Conservation (phyloP, 441 rosid species). For the Pelargonium myrrhifolium region DNA sequence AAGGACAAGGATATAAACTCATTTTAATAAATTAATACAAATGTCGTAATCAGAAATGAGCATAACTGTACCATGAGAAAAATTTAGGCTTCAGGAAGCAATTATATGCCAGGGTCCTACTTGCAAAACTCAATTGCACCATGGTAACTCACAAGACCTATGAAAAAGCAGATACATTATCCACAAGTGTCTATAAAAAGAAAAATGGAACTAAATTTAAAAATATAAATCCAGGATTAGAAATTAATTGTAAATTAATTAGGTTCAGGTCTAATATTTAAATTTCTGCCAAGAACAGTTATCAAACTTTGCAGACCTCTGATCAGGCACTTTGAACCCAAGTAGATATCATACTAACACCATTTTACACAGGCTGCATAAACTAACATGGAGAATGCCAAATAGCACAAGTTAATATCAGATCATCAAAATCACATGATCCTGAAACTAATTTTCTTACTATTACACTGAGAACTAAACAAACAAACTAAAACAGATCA, state of each 20-base stretch:
- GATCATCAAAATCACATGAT: too few species aligned
- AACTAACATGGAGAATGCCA: not conserved
- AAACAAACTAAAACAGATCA: too few species aligned
- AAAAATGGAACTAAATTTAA: not conserved
- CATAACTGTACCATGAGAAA: not conserved
- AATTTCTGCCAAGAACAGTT: not conserved
- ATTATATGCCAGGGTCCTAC: not conserved
- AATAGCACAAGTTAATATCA: not conserved
- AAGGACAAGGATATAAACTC: too few species aligned
- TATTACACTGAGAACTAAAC: too few species aligned
- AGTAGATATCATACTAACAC: not conserved
- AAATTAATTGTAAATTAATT: not conserved
- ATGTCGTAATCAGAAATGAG: not conserved
- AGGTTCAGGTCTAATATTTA: not conserved
- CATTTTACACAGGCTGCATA: not conserved
- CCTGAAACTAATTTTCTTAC: too few species aligned
- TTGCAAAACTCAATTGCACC: not conserved
- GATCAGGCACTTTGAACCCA: slow-evolving; percentile 69
- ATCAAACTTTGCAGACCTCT: slow-evolving; percentile 42
- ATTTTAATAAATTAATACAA: not conserved
- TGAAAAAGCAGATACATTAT: not conserved
- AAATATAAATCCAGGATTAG: not conserved
- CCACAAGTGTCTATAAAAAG: not conserved
- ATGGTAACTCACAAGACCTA: not conserved
- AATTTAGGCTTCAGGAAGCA: not conserved